Evolutionary conservation across 768 basidiomycete species (phyloP), one percentile per base, ranked within the genome.

Genomic region (Pisolithus orientalis): DNA sequence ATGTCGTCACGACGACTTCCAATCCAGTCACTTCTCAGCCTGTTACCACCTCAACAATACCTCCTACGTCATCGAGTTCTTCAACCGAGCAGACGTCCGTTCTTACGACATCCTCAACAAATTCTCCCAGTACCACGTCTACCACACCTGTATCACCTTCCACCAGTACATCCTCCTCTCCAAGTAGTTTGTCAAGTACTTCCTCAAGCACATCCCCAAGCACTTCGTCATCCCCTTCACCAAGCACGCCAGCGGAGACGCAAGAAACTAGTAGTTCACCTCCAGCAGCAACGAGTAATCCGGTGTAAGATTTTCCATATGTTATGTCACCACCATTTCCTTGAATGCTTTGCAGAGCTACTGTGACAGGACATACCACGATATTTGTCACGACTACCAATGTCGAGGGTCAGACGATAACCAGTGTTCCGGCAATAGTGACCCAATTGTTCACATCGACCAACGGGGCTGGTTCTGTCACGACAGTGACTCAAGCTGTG

Each of bases 321-420:
- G 58, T 61, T 51, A 58, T 50, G 52, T 55, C 48, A 56, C 53
- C 38, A 21, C 27, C 13, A 40, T 38, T 50, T 16, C 17, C 57
- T 70, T 43, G 52, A 53, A 39, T n/a, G 28, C 25, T 54, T 58
- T 44, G 53, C 60, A 86, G 84, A 51, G 74, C 76, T 24, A 85
- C 80, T 2, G 63, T 66, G 9, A 69, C 83, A 49, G 65, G 67
- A 52, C 78, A 72, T 28, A 67, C 66, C 24, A 79, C 79, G 0
- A 69, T 85, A 10, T 78, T 75, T 53, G 55, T 85, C 27, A 78
- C 76, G 10, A 83, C 82, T 1, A 87, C 84, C n/a, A 76, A 87
- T 60, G 71, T 67, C 55, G 62, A 64, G 39, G 86, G 87, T 28
- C 65, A 68, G 28, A 64, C 71, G 5, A 69, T 74, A 3, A 75